A percentile compares a stretch with the other conserved stretches of the same genome.
phyloP scores from a whole-genome alignment of 768 basidiomycete genomes.

The Pleurotus sapidus region DNA sequence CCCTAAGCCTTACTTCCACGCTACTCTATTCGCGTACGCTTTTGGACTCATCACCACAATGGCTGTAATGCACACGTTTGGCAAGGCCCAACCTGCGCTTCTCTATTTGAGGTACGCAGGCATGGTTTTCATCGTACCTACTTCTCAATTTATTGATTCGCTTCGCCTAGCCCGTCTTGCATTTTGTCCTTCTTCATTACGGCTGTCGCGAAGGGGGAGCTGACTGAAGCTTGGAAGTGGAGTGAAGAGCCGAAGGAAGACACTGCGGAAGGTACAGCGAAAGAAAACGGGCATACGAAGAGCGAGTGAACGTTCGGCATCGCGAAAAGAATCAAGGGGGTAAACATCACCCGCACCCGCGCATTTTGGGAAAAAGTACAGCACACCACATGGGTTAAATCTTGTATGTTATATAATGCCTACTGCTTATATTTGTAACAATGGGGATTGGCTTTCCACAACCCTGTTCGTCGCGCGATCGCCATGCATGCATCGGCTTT shows the following conservation, averaged over 20 bases:
- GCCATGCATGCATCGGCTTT: not conserved
- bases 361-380: no score
- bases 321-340: no score
- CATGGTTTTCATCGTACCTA: not conserved
- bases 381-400: not conserved
- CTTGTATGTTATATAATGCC: not conserved
- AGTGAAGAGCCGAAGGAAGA: constrained; percentile 46
- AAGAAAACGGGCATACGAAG: not conserved
- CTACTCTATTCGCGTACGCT: constrained; percentile 69
- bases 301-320: not conserved
- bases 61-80: constrained; percentile 77
- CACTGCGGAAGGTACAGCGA: not conserved
- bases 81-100: constrained; percentile 84
- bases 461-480: not conserved
- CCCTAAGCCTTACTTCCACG: constrained; percentile 73
- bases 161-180: constrained; percentile 61
- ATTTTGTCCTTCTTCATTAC: constrained; percentile 65
- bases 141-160: not conserved
- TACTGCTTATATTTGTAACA: not conserved
- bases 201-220: constrained; percentile 62
- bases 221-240: constrained; percentile 72
- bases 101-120: constrained; percentile 78
- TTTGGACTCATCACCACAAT: constrained; percentile 75
- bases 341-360: no score
- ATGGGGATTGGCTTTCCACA: not conserved